These are phyloP conservation scores for Triadica sebifera DNA, from an alignment of 345 rosid genomes.

Conservation along the genomic window DNA sequence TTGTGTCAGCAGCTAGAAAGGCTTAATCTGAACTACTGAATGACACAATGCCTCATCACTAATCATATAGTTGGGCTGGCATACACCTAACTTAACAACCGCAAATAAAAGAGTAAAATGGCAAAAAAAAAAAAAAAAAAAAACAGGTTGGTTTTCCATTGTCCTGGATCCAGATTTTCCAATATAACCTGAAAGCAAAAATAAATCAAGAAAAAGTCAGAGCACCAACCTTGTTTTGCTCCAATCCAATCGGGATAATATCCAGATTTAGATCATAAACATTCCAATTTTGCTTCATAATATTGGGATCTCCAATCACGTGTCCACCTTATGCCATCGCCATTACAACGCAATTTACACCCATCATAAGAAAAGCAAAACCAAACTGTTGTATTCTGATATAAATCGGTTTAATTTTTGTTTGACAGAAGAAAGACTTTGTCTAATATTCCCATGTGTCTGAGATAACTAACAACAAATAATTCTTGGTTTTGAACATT, in stretches of 20 bases:
- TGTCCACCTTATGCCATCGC: constrained; percentile 29
- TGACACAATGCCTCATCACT: not conserved
- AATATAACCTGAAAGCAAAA: not conserved
- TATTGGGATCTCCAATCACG: constrained; percentile 53
- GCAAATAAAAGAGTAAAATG: not conserved
- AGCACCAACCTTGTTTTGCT: constrained; percentile 39
- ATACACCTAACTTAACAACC: not conserved
- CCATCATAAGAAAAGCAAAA: constrained; percentile 28
- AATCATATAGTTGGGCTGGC: not conserved
- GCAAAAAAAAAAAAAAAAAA: not conserved
- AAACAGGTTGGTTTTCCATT: constrained; percentile 14
- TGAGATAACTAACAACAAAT: constrained; percentile 18
- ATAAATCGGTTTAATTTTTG: constrained; percentile 37
- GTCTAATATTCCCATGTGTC: constrained; percentile 37
- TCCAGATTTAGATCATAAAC: constrained; percentile 32
- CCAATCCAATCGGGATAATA: constrained; percentile 27
- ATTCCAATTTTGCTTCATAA: constrained; percentile 39
- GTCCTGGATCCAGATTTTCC: not conserved
- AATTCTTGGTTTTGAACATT: not conserved
- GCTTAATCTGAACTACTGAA: not conserved
- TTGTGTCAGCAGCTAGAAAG: not conserved
- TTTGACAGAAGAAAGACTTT: constrained; percentile 37
- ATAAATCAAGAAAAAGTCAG: constrained; percentile 44
- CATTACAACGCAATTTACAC: constrained; percentile 19
- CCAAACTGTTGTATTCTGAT: constrained; percentile 27